phyloP scores from a whole-genome alignment of 2,329 filamentous ascomycete genomes.

The Curvularia verruculosa region DNA sequence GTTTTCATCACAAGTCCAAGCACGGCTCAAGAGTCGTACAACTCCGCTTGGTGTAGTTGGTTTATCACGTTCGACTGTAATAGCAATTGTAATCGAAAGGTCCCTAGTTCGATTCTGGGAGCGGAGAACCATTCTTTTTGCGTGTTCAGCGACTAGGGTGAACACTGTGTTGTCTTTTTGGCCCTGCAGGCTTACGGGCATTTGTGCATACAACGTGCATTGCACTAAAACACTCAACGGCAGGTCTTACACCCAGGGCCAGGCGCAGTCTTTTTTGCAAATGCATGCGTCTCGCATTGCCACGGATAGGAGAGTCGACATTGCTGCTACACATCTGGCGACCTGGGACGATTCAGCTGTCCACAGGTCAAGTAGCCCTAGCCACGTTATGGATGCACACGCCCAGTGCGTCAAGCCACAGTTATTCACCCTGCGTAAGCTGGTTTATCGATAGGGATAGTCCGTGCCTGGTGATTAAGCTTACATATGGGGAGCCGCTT shows the following conservation, averaged over 20 bases:
- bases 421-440: neutral
- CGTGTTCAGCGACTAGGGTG: neutral
- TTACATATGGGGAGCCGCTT: conserved; percentile 18
- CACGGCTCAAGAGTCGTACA: conserved; percentile 18
- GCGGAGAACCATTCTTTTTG: conserved; percentile 36
- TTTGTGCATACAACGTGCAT: neutral
- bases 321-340: neutral
- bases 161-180: neutral
- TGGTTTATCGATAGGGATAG: conserved; percentile 12
- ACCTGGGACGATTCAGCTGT: neutral
- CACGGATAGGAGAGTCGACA: neutral
- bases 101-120: conserved; percentile 42
- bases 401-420: neutral
- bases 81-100: conserved; percentile 45
- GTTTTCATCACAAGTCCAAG: conserved; percentile 22
- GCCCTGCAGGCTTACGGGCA: neutral
- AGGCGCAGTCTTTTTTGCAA: neutral
- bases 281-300: neutral
- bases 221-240: neutral
- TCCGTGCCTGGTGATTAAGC: conserved; percentile 9
- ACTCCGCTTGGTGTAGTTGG: conserved; percentile 43
- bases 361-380: neutral
- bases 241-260: neutral
- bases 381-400: neutral
- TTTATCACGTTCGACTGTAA: conserved; percentile 48